Evolutionary conservation across 495 filamentous ascomycete species (phyloP).

Genomic region (Gamarada debralockiae): DNA sequence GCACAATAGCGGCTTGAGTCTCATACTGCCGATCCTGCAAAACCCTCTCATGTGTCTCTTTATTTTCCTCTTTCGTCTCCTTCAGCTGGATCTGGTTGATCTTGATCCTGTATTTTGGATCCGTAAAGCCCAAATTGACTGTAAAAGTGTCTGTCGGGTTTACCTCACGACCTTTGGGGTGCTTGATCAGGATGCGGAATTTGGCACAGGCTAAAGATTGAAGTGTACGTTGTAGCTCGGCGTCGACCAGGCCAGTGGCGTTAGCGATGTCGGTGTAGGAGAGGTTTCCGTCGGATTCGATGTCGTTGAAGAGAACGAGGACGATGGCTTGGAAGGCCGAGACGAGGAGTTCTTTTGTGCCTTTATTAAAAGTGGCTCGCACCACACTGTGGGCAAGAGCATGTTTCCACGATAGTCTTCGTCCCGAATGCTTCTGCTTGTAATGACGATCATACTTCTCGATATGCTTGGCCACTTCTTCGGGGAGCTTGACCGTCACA

Average conservation of each 20-base stretch:
- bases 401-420: constrained; percentile 89
- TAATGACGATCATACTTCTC: constrained; percentile 78
- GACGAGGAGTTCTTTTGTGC: constrained; percentile 80
- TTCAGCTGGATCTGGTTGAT: constrained; percentile 98
- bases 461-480: constrained; percentile 62
- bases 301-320: constrained; percentile 84
- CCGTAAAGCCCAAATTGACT: constrained; percentile 70
- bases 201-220: constrained; percentile 92
- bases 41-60: constrained; percentile 86
- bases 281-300: constrained; percentile 50
- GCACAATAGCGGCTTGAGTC: constrained; percentile 93
- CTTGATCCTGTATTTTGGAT: constrained; percentile 88
- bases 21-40: constrained; percentile 89
- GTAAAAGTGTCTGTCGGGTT: constrained; percentile 71
- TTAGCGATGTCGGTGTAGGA: constrained; percentile 66
- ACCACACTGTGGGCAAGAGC: constrained; percentile 83
- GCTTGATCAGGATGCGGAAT: constrained; percentile 79
- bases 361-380: constrained; percentile 70
- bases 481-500: constrained; percentile 66
- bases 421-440: constrained; percentile 77
- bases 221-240: constrained; percentile 81
- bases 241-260: constrained; percentile 59
- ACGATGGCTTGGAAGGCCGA: constrained; percentile 89
- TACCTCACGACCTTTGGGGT: constrained; percentile 81
- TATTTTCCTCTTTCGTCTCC: constrained; percentile 80